Evolutionary conservation across 495 filamentous ascomycete genomes (phyloP).

Genomic region (Cercophora samala): DNA sequence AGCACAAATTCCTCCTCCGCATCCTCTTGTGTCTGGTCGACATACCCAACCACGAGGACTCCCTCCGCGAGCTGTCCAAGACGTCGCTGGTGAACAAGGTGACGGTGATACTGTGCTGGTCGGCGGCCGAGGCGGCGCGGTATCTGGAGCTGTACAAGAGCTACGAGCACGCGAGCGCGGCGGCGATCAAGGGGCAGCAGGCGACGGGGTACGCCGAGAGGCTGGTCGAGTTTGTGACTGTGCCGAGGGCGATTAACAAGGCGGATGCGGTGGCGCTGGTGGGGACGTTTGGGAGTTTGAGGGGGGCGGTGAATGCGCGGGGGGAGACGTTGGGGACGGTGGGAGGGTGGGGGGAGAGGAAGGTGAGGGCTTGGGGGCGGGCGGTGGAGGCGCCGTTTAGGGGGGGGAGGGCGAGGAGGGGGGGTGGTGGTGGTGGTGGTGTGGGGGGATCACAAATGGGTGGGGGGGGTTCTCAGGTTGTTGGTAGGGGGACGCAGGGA

Average conservation of each 20-base stretch:
- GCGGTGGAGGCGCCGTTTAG: slow-evolving; percentile 82
- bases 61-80: slow-evolving; percentile 82
- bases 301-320: slow-evolving; percentile 80
- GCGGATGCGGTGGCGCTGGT: slow-evolving; percentile 86
- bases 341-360: slow-evolving; percentile 92
- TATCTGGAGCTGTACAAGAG: slow-evolving; percentile 94
- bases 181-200: slow-evolving; percentile 77
- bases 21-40: slow-evolving; percentile 89
- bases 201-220: slow-evolving; percentile 78
- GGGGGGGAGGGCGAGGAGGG: slow-evolving; percentile 52
- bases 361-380: slow-evolving; percentile 77
- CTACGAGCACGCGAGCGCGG: slow-evolving; percentile 79
- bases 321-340: slow-evolving; percentile 80
- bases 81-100: slow-evolving; percentile 82
- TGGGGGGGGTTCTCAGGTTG: slow-evolving; percentile 21
- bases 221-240: slow-evolving; percentile 90
- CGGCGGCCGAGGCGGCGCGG: slow-evolving; percentile 82
- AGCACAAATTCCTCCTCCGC: slow-evolving; percentile 77
- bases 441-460: too few species aligned
- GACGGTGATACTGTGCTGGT: slow-evolving; percentile 91
- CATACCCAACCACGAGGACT: slow-evolving; percentile 73
- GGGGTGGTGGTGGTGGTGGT: background rate
- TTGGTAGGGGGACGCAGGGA: slow-evolving; percentile 41
- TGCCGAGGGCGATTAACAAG: slow-evolving; percentile 86
- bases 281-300: slow-evolving; percentile 80